Evolutionary conservation across 139 green algal species (phyloP).

Genomic region (Tetraselmis chui): DNA sequence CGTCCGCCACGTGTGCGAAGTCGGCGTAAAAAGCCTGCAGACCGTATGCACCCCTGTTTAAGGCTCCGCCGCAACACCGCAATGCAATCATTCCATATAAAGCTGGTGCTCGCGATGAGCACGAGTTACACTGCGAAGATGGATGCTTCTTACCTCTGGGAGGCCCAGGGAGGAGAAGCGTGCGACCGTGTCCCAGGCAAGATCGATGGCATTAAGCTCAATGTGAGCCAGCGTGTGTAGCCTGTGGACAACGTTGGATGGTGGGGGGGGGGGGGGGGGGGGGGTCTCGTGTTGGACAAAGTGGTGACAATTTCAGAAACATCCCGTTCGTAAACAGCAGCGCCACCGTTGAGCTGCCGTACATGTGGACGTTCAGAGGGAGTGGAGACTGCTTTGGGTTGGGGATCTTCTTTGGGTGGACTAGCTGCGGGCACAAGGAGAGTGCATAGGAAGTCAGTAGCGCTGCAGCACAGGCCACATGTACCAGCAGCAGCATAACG

Average conservation of each 20-base stretch:
- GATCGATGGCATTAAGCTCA: conserved; percentile 81
- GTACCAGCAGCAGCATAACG: conserved; percentile 9
- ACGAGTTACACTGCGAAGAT: no score
- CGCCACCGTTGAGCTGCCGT: not conserved
- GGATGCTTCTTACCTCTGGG: conserved; percentile 10
- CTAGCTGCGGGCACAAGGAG: not conserved
- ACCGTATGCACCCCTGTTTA: no score
- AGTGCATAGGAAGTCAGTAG: conserved; percentile 10
- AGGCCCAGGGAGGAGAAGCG: conserved; percentile 45
- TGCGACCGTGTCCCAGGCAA: conserved; percentile 78
- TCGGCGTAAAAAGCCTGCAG: conserved; percentile 63
- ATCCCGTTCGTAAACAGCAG: not conserved
- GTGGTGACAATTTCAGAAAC: not conserved
- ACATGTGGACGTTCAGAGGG: conserved; percentile 47
- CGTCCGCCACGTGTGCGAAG: conserved; percentile 76
- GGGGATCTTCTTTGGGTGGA: not conserved
- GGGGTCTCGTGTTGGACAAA: not conserved
- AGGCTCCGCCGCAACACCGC: no score
- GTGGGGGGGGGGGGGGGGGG: no score
- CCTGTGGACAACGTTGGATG: conserved; percentile 7
- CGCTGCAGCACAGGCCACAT: not conserved
- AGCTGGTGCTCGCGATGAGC: no score
- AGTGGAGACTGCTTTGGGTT: conserved; percentile 22
- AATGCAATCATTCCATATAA: no score
- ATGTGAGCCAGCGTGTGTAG: conserved; percentile 74